phyloP scores from a whole-genome alignment of 2,329 filamentous ascomycete species.

The Penicillium sclerotiorum region DNA sequence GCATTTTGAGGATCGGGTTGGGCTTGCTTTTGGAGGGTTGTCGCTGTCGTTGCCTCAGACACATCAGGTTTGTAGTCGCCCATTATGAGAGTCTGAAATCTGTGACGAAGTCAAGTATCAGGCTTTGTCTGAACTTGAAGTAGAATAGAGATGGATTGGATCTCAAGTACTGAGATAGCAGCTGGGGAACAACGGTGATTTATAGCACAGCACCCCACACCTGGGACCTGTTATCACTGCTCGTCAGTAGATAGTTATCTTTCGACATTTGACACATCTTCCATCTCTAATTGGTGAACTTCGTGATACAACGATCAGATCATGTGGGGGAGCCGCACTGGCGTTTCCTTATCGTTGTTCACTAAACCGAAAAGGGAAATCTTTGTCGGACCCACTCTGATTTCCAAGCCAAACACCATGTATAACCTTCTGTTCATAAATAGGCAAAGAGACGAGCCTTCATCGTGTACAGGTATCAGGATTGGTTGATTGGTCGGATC shows the following conservation, averaged over 20 bases:
- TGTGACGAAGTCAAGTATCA: background rate
- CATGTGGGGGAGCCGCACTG: background rate
- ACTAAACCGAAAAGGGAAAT: constrained; percentile 26
- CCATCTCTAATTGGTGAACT: background rate
- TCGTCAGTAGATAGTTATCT: background rate
- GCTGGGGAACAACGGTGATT: background rate
- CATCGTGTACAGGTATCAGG: too few species aligned
- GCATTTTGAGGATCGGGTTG: background rate
- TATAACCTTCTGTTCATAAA: too few species aligned
- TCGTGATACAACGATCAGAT: background rate
- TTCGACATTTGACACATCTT: background rate
- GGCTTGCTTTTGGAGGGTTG: background rate
- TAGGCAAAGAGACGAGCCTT: too few species aligned
- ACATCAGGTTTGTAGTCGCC: constrained; percentile 22
- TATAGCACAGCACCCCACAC: background rate
- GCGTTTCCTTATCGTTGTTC: constrained; percentile 8
- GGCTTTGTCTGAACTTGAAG: background rate
- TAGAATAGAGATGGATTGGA: background rate
- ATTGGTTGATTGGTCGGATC: background rate
- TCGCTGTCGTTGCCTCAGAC: background rate
- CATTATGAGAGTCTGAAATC: constrained; percentile 11
- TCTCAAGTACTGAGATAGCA: background rate
- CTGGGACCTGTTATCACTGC: too few species aligned
- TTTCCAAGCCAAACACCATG: too few species aligned
- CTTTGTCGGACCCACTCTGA: constrained; percentile 29